A percentile compares a stretch with the other conserved stretches of the same genome.
Evolutionary conservation across 306 rosid genomes (phyloP).

Genomic region (Prunus mume): DNA sequence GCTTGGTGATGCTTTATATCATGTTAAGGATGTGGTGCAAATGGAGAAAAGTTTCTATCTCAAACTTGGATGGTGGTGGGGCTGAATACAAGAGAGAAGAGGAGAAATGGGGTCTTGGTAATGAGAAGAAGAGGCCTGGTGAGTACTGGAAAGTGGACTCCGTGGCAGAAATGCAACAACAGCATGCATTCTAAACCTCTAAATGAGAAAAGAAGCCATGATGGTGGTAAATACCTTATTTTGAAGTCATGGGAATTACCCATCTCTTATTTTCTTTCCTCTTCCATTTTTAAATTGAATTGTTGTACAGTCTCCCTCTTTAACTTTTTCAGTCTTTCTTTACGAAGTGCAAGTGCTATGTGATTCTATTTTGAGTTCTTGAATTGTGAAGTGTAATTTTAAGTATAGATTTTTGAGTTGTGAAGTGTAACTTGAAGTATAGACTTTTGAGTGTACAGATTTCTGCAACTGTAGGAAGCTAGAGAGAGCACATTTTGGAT

Average conservation of each 20-base stretch:
- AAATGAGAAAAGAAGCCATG: constrained; percentile 40
- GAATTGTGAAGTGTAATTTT: not conserved
- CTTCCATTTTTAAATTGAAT: not conserved
- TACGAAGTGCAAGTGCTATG: not conserved
- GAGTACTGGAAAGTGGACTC: constrained; percentile 83
- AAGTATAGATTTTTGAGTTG: not conserved
- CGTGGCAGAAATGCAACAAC: constrained; percentile 45
- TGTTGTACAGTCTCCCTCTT: constrained; percentile 7
- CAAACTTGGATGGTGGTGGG: constrained; percentile 49
- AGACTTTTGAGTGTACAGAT: not conserved
- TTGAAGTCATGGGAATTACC: not conserved
- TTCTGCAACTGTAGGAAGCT: not conserved
- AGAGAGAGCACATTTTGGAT: not conserved
- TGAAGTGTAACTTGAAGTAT: too few species aligned
- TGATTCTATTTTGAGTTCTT: not conserved
- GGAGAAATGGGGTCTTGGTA: constrained; percentile 38
- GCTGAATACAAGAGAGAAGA: constrained; percentile 35
- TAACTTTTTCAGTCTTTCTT: not conserved
- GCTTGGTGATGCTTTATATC: constrained; percentile 63
- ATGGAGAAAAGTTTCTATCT: constrained; percentile 73
- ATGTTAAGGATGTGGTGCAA: constrained; percentile 94
- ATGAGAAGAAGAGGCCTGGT: constrained; percentile 51
- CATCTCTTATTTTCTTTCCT: not conserved
- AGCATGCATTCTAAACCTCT: constrained; percentile 48
- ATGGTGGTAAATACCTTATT: constrained; percentile 21